These are phyloP conservation scores for Gelatoporia subvermispora DNA, from an alignment of 768 basidiomycete genomes.

Conservation along the genomic window DNA sequence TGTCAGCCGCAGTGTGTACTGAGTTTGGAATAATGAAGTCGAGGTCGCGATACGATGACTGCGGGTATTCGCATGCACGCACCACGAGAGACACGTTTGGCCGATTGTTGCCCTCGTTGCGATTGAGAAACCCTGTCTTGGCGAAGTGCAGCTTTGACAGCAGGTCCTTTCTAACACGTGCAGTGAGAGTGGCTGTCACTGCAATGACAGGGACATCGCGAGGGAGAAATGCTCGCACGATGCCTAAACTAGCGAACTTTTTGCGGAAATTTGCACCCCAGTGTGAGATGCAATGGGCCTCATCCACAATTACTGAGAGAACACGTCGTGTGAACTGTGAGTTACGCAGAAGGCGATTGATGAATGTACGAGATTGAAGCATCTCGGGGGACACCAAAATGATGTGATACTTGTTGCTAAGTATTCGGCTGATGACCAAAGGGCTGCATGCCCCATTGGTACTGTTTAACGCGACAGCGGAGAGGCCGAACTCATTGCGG, in stretches of 20 bases:
- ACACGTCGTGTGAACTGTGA: constrained; percentile 12
- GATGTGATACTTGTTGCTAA: constrained; percentile 17
- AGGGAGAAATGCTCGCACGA: constrained; percentile 21
- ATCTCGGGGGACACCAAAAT: constrained; percentile 26
- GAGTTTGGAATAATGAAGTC: constrained; percentile 19
- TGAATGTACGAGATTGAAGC: constrained; percentile 21
- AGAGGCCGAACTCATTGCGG: constrained; percentile 24
- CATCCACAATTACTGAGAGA: constrained; percentile 24
- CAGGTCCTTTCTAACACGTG: constrained; percentile 12
- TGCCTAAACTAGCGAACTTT: constrained; percentile 19
- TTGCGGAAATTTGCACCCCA: constrained; percentile 28
- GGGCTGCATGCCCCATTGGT: constrained; percentile 24
- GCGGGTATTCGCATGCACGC: constrained; percentile 17
- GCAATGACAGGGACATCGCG: constrained; percentile 15
- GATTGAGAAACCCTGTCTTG: not conserved
- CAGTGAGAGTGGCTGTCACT: constrained; percentile 17
- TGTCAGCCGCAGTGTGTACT: not conserved
- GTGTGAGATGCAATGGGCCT: constrained; percentile 27
- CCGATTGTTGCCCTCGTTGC: constrained; percentile 21
- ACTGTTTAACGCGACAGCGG: constrained; percentile 30
- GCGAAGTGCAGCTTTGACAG: constrained; percentile 13
- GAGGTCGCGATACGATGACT: constrained; percentile 19
- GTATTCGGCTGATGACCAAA: constrained; percentile 7
- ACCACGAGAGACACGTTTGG: constrained; percentile 22
- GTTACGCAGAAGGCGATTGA: constrained; percentile 19